Evolutionary conservation across 805 yeast species (phyloP).

Genomic region (Pichia gijzeniarum): DNA sequence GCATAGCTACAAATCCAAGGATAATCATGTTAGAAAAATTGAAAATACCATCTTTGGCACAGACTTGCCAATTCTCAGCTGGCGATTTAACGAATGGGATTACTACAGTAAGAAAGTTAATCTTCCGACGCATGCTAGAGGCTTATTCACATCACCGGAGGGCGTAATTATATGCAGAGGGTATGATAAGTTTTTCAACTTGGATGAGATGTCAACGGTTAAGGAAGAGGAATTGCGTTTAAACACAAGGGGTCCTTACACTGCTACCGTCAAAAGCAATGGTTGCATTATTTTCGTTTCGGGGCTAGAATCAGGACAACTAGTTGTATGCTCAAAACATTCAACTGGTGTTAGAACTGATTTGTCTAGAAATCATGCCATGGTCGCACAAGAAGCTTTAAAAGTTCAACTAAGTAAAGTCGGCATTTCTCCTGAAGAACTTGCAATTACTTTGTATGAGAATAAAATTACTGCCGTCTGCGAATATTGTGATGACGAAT

Average conservation of each 20-base stretch:
- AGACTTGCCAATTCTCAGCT: constrained; percentile 30
- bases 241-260: constrained; percentile 68
- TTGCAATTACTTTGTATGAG: constrained; percentile 50
- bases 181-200: constrained; percentile 88
- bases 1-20: constrained; percentile 17
- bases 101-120: constrained; percentile 49
- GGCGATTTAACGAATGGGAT: constrained; percentile 93
- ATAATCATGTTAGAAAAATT: constrained; percentile 18
- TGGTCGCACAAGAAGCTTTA: constrained; percentile 58
- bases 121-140: constrained; percentile 77
- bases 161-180: constrained; percentile 69
- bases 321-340: constrained; percentile 87
- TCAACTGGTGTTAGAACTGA: constrained; percentile 62
- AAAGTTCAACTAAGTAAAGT: constrained; percentile 40
- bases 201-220: constrained; percentile 56
- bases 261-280: constrained; percentile 78
- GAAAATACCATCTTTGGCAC: constrained; percentile 20
- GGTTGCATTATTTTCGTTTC: constrained; percentile 88
- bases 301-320: constrained; percentile 66
- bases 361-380: constrained; percentile 59
- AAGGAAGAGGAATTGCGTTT: constrained; percentile 39
- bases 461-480: constrained; percentile 76
- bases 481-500: constrained; percentile 85
- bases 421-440: constrained; percentile 37
- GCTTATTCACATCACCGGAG: constrained; percentile 54